A percentile compares a stretch with the other conserved stretches of the same genome.
Conservation (phyloP, 371 early-diverging fungal species). For the Capillidium heterosporum region DNA sequence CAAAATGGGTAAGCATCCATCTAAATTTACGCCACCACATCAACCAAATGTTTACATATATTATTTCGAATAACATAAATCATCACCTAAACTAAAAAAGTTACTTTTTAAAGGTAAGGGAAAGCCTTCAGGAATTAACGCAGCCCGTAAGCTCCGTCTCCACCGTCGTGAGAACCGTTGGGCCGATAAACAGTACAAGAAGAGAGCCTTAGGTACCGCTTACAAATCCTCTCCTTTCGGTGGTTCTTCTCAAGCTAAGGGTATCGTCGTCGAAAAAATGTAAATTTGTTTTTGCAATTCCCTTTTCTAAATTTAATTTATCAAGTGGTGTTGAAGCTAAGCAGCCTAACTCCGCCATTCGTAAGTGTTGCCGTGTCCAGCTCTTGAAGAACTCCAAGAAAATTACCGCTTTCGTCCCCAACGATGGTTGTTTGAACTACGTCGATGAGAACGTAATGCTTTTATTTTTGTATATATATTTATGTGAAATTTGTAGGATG, state of each 20-base stretch:
- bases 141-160: slow-evolving; percentile 96
- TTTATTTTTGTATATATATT: not conserved
- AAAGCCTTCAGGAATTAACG: slow-evolving; percentile 95
- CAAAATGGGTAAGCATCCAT: not conserved
- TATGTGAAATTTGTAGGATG: slow-evolving; percentile 20
- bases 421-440: slow-evolving; percentile 99
- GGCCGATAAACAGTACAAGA: slow-evolving; percentile 98
- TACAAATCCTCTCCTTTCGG: slow-evolving; percentile 95
- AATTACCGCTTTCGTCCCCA: slow-evolving; percentile 99
- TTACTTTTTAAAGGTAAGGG: slow-evolving; percentile 41
- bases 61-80: too few relatives aligned
- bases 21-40: not conserved
- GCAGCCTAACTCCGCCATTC: slow-evolving; percentile 99
- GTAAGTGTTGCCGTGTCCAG: slow-evolving; percentile 99
- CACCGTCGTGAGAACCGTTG: slow-evolving; percentile 95
- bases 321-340: slow-evolving; percentile 99
- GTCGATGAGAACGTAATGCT: slow-evolving; percentile 85
- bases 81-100: too few relatives aligned
- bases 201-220: slow-evolving; percentile 94
- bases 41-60: too few relatives aligned
- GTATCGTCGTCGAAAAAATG: slow-evolving; percentile 99
- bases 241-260: slow-evolving; percentile 99
- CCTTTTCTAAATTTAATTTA: not conserved
- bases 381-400: slow-evolving; percentile 99
- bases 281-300: slow-evolving; percentile 18